Conservation (phyloP, 495 filamentous ascomycete genomes). For the Pseudevernia furfuracea region DNA sequence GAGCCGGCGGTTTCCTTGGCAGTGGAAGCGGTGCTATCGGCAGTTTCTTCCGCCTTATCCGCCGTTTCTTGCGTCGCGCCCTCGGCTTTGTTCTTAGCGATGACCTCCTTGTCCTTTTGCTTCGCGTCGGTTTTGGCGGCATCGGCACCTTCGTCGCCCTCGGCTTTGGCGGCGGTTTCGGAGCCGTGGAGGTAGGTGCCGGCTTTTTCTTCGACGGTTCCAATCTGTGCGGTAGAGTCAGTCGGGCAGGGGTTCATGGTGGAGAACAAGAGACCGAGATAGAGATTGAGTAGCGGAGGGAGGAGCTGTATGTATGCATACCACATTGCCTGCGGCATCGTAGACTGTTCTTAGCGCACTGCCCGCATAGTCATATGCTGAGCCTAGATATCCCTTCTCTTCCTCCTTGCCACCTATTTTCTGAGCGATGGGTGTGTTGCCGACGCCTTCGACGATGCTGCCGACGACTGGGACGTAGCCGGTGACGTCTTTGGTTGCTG, state of each 20-base stretch:
- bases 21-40: constrained; percentile 9
- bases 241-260: too few species aligned
- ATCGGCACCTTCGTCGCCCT: neutral
- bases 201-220: constrained; percentile 20
- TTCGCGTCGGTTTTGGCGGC: constrained; percentile 4
- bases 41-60: constrained; percentile 7
- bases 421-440: constrained; percentile 19
- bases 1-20: constrained; percentile 13
- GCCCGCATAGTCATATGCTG: constrained; percentile 18
- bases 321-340: constrained; percentile 22
- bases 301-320: too few species aligned
- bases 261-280: too few species aligned
- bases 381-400: constrained; percentile 20
- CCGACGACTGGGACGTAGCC: constrained; percentile 19
- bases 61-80: constrained; percentile 4
- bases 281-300: too few species aligned
- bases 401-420: constrained; percentile 20
- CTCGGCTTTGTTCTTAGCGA: constrained; percentile 10
- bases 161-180: neutral
- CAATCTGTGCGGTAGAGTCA: constrained; percentile 6
- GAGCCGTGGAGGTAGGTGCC: constrained; percentile 18
- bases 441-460: constrained; percentile 21
- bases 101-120: constrained; percentile 13
- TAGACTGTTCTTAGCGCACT: constrained; percentile 18
- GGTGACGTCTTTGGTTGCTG: constrained; percentile 16